Evolutionary conservation across 768 basidiomycete species (phyloP).

Genomic region (Cyclocybe cylindracea): DNA sequence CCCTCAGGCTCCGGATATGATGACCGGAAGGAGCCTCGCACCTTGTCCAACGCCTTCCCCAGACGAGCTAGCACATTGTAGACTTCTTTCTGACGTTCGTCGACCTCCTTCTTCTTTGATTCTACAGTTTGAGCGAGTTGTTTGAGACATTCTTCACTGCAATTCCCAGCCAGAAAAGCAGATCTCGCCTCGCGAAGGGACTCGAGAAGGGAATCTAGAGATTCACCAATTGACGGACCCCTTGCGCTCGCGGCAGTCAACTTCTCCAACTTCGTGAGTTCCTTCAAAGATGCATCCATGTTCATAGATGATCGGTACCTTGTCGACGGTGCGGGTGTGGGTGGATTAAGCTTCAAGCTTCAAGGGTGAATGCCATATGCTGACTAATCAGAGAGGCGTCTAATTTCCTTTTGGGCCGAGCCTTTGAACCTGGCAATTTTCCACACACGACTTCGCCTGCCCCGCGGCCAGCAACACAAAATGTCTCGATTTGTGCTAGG

Average conservation of each 20-base stretch:
- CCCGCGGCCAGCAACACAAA: constrained; percentile 1
- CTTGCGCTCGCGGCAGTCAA: constrained; percentile 58
- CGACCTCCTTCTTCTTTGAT: constrained; percentile 77
- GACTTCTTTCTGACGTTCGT: constrained; percentile 87
- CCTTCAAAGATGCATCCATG: constrained; percentile 80
- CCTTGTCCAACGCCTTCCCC: constrained; percentile 93
- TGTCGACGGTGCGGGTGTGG: too few species aligned
- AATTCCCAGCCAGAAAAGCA: constrained; percentile 46
- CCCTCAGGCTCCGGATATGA: background rate
- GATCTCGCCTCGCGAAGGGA: constrained; percentile 59
- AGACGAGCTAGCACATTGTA: constrained; percentile 75
- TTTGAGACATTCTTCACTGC: constrained; percentile 49
- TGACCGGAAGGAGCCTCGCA: constrained; percentile 26
- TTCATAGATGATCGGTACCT: background rate
- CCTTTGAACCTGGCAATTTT: constrained; percentile 4
- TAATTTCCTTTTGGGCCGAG: background rate
- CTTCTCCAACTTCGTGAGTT: constrained; percentile 76
- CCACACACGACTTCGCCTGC: background rate
- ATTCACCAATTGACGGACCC: constrained; percentile 51
- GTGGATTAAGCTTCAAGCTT: too few species aligned
- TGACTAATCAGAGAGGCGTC: constrained; percentile 2
- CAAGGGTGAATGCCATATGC: background rate
- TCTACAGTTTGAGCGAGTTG: constrained; percentile 62
- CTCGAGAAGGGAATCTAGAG: constrained; percentile 65
- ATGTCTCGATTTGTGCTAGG: constrained; percentile 76